phyloP scores from a whole-genome alignment of 306 rosid species.

The Oemleria cerasiformis region DNA sequence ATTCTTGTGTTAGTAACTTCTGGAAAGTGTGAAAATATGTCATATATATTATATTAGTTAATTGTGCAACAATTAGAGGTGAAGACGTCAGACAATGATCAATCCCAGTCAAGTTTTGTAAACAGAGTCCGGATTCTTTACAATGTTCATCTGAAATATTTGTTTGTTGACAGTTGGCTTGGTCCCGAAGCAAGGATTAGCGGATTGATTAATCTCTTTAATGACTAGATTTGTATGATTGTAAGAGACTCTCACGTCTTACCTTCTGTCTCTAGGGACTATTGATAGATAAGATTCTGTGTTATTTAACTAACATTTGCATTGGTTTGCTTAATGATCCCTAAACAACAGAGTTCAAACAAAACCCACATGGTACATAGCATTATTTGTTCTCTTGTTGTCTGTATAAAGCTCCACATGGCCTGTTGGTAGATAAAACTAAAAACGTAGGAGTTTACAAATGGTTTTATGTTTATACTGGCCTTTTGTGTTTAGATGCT shows the following conservation, averaged over 20 bases:
- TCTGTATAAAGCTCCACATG: neutral
- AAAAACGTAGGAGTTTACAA: neutral
- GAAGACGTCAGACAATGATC: constrained; percentile 18
- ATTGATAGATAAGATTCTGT: neutral
- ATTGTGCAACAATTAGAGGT: constrained; percentile 45
- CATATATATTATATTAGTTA: constrained; percentile 27
- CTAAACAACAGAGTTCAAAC: constrained; percentile 8
- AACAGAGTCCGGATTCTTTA: constrained; percentile 41
- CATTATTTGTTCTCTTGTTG: neutral
- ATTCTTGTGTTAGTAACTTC: constrained; percentile 79
- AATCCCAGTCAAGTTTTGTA: constrained; percentile 19
- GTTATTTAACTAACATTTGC: neutral
- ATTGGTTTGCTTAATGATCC: neutral
- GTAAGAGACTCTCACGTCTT: neutral
- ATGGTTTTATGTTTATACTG: too few species aligned
- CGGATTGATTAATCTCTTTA: neutral
- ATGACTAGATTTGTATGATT: constrained; percentile 13
- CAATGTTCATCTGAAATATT: constrained; percentile 12
- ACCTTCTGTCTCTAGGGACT: neutral
- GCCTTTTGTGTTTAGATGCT: too few species aligned
- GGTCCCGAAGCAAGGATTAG: neutral
- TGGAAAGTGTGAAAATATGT: constrained; percentile 58
- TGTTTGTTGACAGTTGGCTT: constrained; percentile 20
- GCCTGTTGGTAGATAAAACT: neutral
- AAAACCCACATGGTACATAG: constrained; percentile 9